Base-by-base conservation (phyloP, 768 basidiomycete species). In the Lactarius hengduanensis region DNA sequence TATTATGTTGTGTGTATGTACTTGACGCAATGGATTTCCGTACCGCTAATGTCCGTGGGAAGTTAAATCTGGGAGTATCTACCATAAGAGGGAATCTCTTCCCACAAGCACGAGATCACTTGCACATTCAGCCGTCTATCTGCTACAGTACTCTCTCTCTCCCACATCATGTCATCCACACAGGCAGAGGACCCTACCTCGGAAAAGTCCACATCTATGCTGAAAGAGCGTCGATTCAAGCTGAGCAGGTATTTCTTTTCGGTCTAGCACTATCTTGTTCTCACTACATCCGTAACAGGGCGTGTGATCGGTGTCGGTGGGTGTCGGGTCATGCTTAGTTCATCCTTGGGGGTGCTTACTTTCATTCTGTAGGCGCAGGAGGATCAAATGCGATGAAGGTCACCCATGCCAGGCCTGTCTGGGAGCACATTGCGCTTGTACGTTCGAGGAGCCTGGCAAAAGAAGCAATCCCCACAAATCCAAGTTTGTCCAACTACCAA, bases 271-370 rank as follows among this genome's bases (percentile, higher is more conserved):
- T 53, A 32, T 70, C 34, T n/a, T n/a, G 16, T 58, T 59, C 30
- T 56, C 63, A 32, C 32, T 38, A 36, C 15, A 54, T 71, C 56
- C 67, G 43, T n/a, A 65, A 40, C 69, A 93, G 92, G 75, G 91
- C 92, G 66, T 94, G 92, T 81, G 92, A 94, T 83, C 90, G 92
- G 67, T 94, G 92, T 80, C 86, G 92, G 91, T 93, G 79, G 82
- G 89, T 70, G 36, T 58, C 47, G 22, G 38, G 16, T 26, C 36
- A 5, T 47, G 10, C 38, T 61, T 26, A 26, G 20, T 28, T 54
- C 47, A 57, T 38, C 22, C 34, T 13, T 15, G 16, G 30, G 40
- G 32, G 30, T 28, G 9, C 59, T 69, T 36, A 69, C 13, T 28
- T 45, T 71, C 70, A 40, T 38, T 65, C 55, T 47, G 18, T 70